Evolutionary conservation across 139 green algal genomes (phyloP).

Genomic region (Tetraselmis chui): DNA sequence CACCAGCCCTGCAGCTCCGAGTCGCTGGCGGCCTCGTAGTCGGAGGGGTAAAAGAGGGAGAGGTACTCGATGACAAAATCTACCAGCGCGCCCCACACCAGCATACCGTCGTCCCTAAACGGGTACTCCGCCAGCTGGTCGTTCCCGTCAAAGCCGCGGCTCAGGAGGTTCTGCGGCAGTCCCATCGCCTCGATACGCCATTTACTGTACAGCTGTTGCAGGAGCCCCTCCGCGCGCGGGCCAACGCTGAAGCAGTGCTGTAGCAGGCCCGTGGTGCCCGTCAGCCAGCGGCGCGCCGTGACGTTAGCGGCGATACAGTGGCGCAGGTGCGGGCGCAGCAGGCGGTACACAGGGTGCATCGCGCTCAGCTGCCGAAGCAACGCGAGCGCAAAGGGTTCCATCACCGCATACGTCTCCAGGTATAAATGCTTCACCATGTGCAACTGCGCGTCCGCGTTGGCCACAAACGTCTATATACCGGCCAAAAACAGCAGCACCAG

Average conservation of each 20-base stretch:
- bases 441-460: constrained; percentile 4
- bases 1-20: constrained; percentile 12
- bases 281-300: neutral
- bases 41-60: constrained; percentile 4
- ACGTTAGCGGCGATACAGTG: neutral
- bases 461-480: neutral
- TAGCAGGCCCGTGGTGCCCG: neutral
- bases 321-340: constrained; percentile 12
- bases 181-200: constrained; percentile 9
- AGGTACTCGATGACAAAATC: constrained; percentile 15
- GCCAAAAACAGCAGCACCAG: no score
- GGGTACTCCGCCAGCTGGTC: constrained; percentile 11
- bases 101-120: constrained; percentile 14
- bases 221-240: neutral
- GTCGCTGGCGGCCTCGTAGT: neutral
- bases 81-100: constrained; percentile 12
- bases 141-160: constrained; percentile 6
- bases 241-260: neutral
- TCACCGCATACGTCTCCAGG: constrained; percentile 2
- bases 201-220: neutral
- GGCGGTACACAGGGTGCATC: constrained; percentile 19
- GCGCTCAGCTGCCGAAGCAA: neutral
- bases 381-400: constrained; percentile 12
- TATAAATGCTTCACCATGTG: constrained; percentile 1
- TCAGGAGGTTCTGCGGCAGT: neutral